Conservation (phyloP, 768 basidiomycete genomes). For the Rhizopogon rudus region DNA sequence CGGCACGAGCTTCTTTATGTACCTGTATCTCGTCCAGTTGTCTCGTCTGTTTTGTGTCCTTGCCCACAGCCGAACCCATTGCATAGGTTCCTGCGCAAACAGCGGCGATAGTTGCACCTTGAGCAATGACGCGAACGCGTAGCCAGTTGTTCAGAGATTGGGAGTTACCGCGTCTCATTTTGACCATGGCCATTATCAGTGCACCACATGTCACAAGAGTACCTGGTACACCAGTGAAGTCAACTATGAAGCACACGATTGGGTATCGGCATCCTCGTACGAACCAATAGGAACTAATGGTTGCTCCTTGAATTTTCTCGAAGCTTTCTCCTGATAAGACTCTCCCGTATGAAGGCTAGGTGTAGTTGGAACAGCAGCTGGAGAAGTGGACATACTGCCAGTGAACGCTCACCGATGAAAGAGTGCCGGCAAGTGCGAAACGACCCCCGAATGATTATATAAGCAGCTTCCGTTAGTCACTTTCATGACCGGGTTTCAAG, state of each 20-base stretch:
- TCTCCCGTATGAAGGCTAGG: conserved; percentile 32
- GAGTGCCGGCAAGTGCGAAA: too few species aligned
- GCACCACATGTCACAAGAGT: conserved; percentile 60
- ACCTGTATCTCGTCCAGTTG: conserved; percentile 21
- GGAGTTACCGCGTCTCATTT: conserved; percentile 59
- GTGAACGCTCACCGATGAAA: too few species aligned
- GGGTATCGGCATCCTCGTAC: conserved; percentile 15
- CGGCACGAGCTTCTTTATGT: conserved; percentile 28
- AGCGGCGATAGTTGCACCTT: conserved; percentile 64
- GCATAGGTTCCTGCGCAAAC: conserved; percentile 42
- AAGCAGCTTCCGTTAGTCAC: background rate
- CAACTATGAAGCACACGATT: background rate
- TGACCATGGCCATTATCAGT: conserved; percentile 59
- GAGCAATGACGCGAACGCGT: conserved; percentile 68
- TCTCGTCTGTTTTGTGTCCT: conserved; percentile 22
- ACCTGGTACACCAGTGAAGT: conserved; percentile 33
- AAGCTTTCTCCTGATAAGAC: conserved; percentile 51
- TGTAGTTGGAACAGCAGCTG: conserved; percentile 22
- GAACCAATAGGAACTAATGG: conserved; percentile 74
- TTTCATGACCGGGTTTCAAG: too few species aligned
- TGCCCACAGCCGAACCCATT: background rate
- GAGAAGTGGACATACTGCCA: conserved; percentile 6
- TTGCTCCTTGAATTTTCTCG: conserved; percentile 68
- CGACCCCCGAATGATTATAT: conserved; percentile 13
- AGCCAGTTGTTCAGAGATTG: conserved; percentile 70